Evolutionary conservation across 768 basidiomycete species (phyloP).

Genomic region (Heimioporus sp.): DNA sequence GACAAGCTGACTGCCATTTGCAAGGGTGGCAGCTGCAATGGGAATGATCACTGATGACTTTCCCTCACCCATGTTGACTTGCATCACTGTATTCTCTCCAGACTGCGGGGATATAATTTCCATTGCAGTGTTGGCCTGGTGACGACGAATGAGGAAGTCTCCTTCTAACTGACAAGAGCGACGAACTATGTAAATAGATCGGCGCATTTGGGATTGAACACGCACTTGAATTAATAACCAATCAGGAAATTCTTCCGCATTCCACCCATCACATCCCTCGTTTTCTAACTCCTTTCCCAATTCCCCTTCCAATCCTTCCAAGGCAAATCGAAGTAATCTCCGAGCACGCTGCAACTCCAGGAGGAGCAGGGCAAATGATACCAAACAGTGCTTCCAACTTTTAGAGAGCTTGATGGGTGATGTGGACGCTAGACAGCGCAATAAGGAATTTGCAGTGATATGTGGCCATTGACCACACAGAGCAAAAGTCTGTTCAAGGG

Average conservation of each 20-base stretch:
- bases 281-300: slow-evolving; percentile 26
- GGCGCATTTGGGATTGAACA: neutral
- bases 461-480: neutral
- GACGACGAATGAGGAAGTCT: slow-evolving; percentile 36
- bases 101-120: neutral
- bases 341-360: slow-evolving; percentile 27
- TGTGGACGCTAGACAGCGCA: neutral
- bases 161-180: neutral
- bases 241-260: slow-evolving; percentile 28
- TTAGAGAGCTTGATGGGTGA: neutral
- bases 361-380: neutral
- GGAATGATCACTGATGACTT: slow-evolving; percentile 10
- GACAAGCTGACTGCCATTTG: slow-evolving; percentile 20
- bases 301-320: slow-evolving; percentile 11
- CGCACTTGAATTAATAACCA: slow-evolving; percentile 45
- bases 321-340: slow-evolving; percentile 18
- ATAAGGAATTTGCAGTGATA: neutral
- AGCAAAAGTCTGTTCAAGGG: neutral
- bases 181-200: neutral
- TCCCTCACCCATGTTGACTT: neutral
- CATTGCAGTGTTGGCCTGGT: slow-evolving; percentile 8
- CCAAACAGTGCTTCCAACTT: neutral
- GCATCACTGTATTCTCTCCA: neutral
- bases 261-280: slow-evolving; percentile 15
- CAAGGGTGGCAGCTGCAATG: slow-evolving; percentile 30